Evolutionary conservation across 345 rosid species (phyloP), one percentile per base, ranked within the genome.

Genomic region (Mangifera indica): DNA sequence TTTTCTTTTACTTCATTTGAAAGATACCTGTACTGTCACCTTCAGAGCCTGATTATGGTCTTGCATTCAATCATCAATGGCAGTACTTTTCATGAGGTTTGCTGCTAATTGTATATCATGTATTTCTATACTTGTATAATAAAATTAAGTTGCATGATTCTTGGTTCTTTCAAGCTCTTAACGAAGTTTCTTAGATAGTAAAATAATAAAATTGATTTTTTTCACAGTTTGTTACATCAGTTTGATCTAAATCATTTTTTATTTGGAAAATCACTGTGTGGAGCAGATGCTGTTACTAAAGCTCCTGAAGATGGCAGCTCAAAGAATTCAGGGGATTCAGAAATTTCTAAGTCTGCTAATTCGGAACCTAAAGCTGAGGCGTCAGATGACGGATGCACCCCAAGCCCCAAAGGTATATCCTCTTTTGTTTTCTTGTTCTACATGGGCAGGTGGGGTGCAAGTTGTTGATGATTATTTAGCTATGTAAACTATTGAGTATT

Each of bases 331-430:
- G 88, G 78, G 53, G 65, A 52, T 72, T 65, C 71, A 13, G 82
- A 83, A 78, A 83, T 73, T 63, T 60, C 67, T 67, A 57, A 63
- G 45, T 14, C 73, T 73, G 73, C 56, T 0, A 65, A 58, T 67
- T 62, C 70, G 24, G 88, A 76, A 74, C 62, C 77, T 68, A 87
- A 77, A 52, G 71, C 56, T 53, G 87, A 75, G 37, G 63, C 76
- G 42, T 77, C 74, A 53, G 83, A 78, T 58, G 81, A 78, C 71
- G 79, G 63, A 21, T 71, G 80, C 69, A 72, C 65, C 14, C 60
- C 80, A 34, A 83, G 67, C 77, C 64, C 74, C 45, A 81, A 84
- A 86, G 97, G 97, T 91, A 76, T 48, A 26, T 46, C 15, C 75
- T 56, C 63, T 48, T 67, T 49, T 61, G 29, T 48, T 22, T 63